A percentile compares a stretch with the other conserved stretches of the same genome.
Evolutionary conservation across 768 basidiomycete species (phyloP).

Genomic region (Lactifluus piperatus): DNA sequence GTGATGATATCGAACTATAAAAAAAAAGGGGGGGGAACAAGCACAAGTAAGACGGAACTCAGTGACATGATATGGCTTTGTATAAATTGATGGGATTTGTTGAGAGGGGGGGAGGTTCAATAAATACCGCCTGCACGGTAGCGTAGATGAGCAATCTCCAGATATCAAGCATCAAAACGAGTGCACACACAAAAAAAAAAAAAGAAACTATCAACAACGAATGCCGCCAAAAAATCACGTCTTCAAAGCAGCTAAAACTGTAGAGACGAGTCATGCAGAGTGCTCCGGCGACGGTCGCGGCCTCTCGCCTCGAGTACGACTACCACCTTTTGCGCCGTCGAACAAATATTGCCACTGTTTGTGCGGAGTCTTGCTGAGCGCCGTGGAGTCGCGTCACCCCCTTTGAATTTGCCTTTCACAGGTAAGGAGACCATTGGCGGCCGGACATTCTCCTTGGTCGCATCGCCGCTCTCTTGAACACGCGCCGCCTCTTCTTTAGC

Average conservation of each 20-base stretch:
- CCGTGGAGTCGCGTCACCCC: conserved; percentile 3
- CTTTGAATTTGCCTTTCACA: background rate
- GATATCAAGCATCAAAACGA: background rate
- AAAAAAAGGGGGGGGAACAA: background rate
- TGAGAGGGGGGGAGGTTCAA: background rate
- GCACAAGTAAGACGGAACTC: background rate
- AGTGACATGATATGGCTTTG: background rate
- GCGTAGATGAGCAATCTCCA: conserved; percentile 15
- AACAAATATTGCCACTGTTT: background rate
- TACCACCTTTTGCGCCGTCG: background rate
- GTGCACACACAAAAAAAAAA: conserved; percentile 2
- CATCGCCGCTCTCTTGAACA: conserved; percentile 4
- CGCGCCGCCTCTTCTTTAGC: conserved; percentile 2
- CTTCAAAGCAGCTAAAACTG: background rate
- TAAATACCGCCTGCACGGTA: conserved; percentile 10
- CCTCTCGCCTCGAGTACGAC: background rate
- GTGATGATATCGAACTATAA: background rate
- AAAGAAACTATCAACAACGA: background rate
- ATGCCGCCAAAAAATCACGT: background rate
- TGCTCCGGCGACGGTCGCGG: background rate
- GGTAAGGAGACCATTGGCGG: background rate
- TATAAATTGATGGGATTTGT: conserved; percentile 4
- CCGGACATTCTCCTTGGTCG: conserved; percentile 19
- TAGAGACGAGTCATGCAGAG: conserved; percentile 3
- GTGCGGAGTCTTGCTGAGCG: conserved; percentile 15